These are phyloP conservation scores for Corymbia maculata DNA, from an alignment of 345 rosid species.

Conservation along the genomic window DNA sequence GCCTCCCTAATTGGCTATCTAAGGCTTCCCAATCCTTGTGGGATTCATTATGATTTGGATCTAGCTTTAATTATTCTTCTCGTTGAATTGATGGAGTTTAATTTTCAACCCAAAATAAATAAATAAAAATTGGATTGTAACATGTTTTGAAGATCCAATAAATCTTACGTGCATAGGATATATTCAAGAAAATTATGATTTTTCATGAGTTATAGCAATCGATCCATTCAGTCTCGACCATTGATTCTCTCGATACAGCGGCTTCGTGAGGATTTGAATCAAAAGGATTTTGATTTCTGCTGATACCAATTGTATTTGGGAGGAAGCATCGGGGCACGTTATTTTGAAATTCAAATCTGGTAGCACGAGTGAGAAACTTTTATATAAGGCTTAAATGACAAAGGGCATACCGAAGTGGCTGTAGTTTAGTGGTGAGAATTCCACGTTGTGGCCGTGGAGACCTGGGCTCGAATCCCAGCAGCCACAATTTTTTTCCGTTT, in stretches of 20 bases:
- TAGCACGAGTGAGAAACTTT: accelerated
- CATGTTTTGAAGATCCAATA: background rate
- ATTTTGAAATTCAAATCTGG: background rate
- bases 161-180: background rate
- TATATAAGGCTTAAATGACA: accelerated
- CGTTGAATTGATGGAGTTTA: too few species aligned
- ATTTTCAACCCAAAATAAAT: too few species aligned
- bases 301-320: background rate
- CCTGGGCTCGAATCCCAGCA: constrained; percentile 93
- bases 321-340: background rate
- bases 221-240: background rate
- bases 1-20: too few species aligned
- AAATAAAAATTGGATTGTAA: too few species aligned
- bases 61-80: too few species aligned
- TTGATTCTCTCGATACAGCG: background rate
- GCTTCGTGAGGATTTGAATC: background rate
- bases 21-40: too few species aligned
- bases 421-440: constrained; percentile 59
- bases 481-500: constrained; percentile 24
- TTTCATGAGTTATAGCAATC: too few species aligned
- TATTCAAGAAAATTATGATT: too few species aligned
- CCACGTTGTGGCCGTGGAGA: constrained; percentile 91
- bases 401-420: accelerated
- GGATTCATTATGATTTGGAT: too few species aligned
- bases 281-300: background rate